Conservation (phyloP, 1,284 basidiomycete genomes). For the Phellinidium pouzarii region DNA sequence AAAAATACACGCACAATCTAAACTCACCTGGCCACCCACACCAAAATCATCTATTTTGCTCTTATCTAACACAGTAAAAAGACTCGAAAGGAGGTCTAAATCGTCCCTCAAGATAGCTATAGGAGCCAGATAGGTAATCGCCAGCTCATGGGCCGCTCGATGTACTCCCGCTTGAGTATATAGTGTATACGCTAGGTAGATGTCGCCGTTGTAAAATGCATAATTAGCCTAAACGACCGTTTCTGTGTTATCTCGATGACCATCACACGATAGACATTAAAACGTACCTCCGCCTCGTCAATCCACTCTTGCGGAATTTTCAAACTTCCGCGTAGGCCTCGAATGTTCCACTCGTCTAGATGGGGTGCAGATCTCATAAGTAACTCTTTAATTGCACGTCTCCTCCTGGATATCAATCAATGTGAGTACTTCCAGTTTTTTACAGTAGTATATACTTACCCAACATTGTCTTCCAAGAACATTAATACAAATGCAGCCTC, state of each 20-base stretch:
- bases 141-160: constrained; percentile 76
- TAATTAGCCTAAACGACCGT: constrained; percentile 49
- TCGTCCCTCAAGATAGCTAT: constrained; percentile 85
- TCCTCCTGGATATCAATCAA: constrained; percentile 41
- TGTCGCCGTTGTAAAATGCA: constrained; percentile 54
- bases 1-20: constrained; percentile 6
- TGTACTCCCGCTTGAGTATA: constrained; percentile 68
- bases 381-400: constrained; percentile 76
- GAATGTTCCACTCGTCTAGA: constrained; percentile 62
- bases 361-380: constrained; percentile 67
- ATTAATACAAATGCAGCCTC: constrained; percentile 87
- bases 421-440: constrained; percentile 22
- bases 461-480: constrained; percentile 74
- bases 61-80: constrained; percentile 67
- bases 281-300: constrained; percentile 72
- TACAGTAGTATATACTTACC: constrained; percentile 43
- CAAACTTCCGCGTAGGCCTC: constrained; percentile 71
- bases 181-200: constrained; percentile 74
- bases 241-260: constrained; percentile 11
- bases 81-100: constrained; percentile 58
- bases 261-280: constrained; percentile 3
- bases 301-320: constrained; percentile 84
- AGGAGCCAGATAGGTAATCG: constrained; percentile 79
- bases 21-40: constrained; percentile 68
- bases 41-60: constrained; percentile 69